phyloP scores from a whole-genome alignment of 139 green algal genomes.

The Chlamydomonas schloesseri region DNA sequence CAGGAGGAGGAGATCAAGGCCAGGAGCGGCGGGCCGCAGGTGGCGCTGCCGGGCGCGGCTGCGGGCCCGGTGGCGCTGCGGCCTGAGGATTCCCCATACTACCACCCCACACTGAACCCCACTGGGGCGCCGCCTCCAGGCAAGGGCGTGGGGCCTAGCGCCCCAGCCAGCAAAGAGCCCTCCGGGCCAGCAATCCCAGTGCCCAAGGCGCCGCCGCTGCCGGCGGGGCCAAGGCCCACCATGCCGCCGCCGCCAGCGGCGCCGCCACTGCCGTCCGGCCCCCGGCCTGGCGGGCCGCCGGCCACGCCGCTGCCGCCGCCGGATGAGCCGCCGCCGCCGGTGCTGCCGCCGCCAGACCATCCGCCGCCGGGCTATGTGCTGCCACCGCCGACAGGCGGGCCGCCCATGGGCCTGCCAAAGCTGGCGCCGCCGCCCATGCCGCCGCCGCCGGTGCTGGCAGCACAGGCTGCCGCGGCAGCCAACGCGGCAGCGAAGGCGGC shows the following conservation, averaged over 20 bases:
- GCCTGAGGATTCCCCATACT: conserved; percentile 78
- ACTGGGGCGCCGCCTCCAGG: conserved; percentile 70
- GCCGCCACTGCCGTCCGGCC: conserved; percentile 54
- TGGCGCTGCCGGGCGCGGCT: neutral
- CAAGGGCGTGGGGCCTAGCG: conserved; percentile 38
- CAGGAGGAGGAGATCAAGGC: conserved; percentile 35
- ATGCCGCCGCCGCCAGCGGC: conserved; percentile 55
- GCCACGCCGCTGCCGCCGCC: conserved; percentile 13
- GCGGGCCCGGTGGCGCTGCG: conserved; percentile 49
- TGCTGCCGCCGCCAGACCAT: conserved; percentile 49
- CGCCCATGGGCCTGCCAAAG: too few species aligned
- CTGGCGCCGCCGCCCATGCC: conserved; percentile 32
- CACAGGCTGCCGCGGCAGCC: conserved; percentile 1
- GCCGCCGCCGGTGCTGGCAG: conserved; percentile 8
- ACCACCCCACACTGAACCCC: conserved; percentile 81
- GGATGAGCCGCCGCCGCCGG: conserved; percentile 50
- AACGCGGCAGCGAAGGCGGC: neutral
- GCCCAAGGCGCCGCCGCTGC: conserved; percentile 75
- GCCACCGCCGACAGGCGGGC: conserved; percentile 32
- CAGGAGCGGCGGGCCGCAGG: conserved; percentile 3
- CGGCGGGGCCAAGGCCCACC: conserved; percentile 61
- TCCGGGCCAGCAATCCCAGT: conserved; percentile 62
- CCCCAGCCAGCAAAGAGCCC: conserved; percentile 1
- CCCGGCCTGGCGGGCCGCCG: conserved; percentile 7
- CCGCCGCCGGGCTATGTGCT: conserved; percentile 44